phyloP scores from a whole-genome alignment of 1,139 yeast genomes.

The Debaryomyces robertsiae region DNA sequence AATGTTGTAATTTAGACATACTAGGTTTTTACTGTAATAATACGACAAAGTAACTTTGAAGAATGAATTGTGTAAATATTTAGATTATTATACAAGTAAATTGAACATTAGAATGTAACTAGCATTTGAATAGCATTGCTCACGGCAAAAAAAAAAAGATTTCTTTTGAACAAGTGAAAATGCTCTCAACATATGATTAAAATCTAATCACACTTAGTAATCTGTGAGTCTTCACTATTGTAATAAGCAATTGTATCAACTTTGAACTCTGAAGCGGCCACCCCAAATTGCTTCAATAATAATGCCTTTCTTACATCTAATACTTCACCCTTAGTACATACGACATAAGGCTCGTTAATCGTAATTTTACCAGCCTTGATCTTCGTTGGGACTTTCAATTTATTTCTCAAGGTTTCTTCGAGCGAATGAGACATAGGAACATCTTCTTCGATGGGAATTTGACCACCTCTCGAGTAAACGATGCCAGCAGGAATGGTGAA shows the following conservation, averaged over 20 bases:
- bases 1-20: constrained; percentile 7
- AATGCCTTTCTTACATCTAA: constrained; percentile 92
- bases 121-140: constrained; percentile 7
- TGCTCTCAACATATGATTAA: too few species aligned
- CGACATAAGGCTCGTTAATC: constrained; percentile 73
- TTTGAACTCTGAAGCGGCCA: constrained; percentile 89
- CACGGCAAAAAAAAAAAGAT: constrained; percentile 4
- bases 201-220: constrained; percentile 27
- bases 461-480: constrained; percentile 95
- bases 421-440: constrained; percentile 95
- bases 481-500: constrained; percentile 88
- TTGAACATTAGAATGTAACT: constrained; percentile 7
- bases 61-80: constrained; percentile 4
- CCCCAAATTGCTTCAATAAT: constrained; percentile 90
- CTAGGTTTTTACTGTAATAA: constrained; percentile 2
- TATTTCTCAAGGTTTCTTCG: constrained; percentile 88
- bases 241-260: constrained; percentile 79
- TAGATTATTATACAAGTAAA: constrained; percentile 7
- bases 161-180: too few species aligned
- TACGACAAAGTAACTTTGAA: not conserved
- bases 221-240: constrained; percentile 52
- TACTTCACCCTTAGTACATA: constrained; percentile 77
- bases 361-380: constrained; percentile 86
- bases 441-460: constrained; percentile 84
- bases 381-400: constrained; percentile 87